These are phyloP conservation scores for Microthlaspi erraticum DNA, from an alignment of 345 rosid genomes.

Conservation along the genomic window DNA sequence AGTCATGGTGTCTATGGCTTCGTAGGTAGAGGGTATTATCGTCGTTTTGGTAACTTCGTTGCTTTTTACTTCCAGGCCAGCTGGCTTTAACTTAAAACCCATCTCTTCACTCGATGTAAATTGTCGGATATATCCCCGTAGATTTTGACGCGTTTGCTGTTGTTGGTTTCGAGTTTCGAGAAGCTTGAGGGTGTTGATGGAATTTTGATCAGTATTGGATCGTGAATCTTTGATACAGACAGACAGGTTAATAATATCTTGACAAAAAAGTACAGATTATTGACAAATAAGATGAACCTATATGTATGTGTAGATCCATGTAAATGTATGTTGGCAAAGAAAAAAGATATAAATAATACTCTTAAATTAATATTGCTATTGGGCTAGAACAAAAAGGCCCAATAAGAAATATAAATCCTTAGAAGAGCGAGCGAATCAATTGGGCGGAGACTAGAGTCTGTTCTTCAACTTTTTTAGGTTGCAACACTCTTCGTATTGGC, in stretches of 20 bases:
- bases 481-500: not conserved
- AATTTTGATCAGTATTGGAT: not conserved
- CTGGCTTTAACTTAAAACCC: conserved; percentile 35
- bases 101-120: conserved; percentile 10
- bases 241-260: conserved; percentile 4
- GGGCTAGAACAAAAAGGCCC: conserved; percentile 29
- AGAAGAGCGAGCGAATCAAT: not conserved
- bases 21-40: conserved; percentile 10
- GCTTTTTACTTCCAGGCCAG: conserved; percentile 36
- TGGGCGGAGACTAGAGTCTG: conserved; percentile 8
- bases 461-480: not conserved
- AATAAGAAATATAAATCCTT: not conserved
- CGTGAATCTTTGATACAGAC: conserved; percentile 6
- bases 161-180: conserved; percentile 39
- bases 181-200: conserved; percentile 19
- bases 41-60: conserved; percentile 10
- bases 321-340: too few species aligned
- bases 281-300: not conserved
- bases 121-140: conserved; percentile 15
- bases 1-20: not conserved
- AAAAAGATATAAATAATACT: not conserved
- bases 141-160: conserved; percentile 29
- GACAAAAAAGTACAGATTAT: not conserved
- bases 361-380: not conserved
- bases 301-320: too few species aligned